Conservation (phyloP, 1,284 basidiomycete species). For the Moesziomyces globuligerus region DNA sequence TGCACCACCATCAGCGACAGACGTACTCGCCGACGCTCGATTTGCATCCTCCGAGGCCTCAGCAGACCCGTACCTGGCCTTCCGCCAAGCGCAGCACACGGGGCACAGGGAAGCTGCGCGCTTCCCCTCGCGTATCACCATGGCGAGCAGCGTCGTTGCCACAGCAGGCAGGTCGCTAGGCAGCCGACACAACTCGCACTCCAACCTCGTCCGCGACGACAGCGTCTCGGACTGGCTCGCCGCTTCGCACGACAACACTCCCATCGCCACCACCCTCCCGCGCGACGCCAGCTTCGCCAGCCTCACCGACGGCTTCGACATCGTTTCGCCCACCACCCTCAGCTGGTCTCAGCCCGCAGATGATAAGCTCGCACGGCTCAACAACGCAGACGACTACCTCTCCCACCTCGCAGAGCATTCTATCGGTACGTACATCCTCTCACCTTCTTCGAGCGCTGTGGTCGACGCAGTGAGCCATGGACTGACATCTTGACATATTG, state of each 20-base stretch:
- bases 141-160: conserved; percentile 33
- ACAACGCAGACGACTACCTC: conserved; percentile 35
- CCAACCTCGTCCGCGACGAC: conserved; percentile 38
- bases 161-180: conserved; percentile 33
- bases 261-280: conserved; percentile 15
- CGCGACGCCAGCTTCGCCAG: conserved; percentile 36
- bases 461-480: not conserved
- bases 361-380: conserved; percentile 24
- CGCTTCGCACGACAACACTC: conserved; percentile 26
- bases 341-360: conserved; percentile 26
- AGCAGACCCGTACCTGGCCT: not conserved
- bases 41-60: not conserved
- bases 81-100: not conserved
- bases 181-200: conserved; percentile 45
- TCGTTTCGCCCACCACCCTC: conserved; percentile 27
- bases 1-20: not conserved
- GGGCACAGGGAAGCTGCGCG: conserved; percentile 9
- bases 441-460: no score
- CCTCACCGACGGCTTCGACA: conserved; percentile 43
- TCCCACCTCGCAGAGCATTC: conserved; percentile 30
- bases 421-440: conserved; percentile 32
- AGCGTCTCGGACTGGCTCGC: conserved; percentile 39
- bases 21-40: not conserved
- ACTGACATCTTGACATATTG: not conserved
- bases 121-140: conserved; percentile 22